Evolutionary conservation across 495 filamentous ascomycete species (phyloP), one percentile per base, ranked within the genome.

Genomic region (Entonaema liquescens): DNA sequence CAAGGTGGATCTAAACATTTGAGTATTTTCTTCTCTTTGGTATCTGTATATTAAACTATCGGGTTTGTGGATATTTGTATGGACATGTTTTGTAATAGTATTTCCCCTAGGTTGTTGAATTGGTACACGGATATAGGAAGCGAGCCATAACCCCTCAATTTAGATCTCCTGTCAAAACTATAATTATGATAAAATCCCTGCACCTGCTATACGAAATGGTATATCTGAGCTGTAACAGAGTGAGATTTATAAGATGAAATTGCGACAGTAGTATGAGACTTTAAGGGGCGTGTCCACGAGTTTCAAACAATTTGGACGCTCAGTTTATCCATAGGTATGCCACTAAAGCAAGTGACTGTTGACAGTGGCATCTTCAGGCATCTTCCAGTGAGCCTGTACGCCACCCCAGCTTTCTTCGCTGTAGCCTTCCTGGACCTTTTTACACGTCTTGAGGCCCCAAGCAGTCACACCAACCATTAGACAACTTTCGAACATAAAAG

Each of bases 401-500:
- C 89, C 88, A 35, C 86, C 87, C 94, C 94, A 97, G 78, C 92
- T 95, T 79, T 97, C 91, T 57, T 89, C 88, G 75, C 89, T 95
- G 73, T 97, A 97, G 60, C 86, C 87, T 68, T 88, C 85, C 80
- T 97, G 94, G 38, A 96, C 91, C 83, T 95, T 96, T 73, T 86
- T 83, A 71, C 93, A 97, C 50, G 84, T 89, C 79, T 92, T 90
- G 58, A 97, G 79, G 0, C 93, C 94, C 94, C 94, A 97, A 70
- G 95, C 92, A 15, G 93, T 96, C 13, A 97, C 93, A 3, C 94
- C 94, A 9, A 97, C 87, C 94, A 97, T 96, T 42, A 93, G 78
- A 66, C 85, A 87, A 75, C 90, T 92, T 80, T 83, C 85, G 71
- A 83, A 86, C 87, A 94, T 94, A 68, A 89, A 88, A 29, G 87